These are phyloP conservation scores for Axilococcus clingmanii DNA, from an alignment of 139 green algal species.

Conservation along the genomic window DNA sequence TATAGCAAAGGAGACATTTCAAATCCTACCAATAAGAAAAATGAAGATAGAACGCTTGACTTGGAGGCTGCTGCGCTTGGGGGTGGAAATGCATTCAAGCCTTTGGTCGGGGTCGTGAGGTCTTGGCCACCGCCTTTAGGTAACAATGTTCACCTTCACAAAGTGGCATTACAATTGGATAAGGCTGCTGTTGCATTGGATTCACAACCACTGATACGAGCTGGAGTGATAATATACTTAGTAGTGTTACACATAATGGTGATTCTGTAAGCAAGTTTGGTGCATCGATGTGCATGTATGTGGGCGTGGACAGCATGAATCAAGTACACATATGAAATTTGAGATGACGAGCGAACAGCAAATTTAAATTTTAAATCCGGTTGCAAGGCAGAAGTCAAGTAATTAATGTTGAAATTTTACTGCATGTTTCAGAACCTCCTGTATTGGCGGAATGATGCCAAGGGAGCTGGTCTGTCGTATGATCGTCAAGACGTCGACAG, in stretches of 20 bases:
- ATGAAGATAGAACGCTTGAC: slow-evolving; percentile 35
- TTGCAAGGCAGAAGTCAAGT: too few relatives aligned
- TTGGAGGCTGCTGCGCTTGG: slow-evolving; percentile 36
- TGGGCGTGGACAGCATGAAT: too few relatives aligned
- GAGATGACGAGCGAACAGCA: too few relatives aligned
- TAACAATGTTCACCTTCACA: neutral
- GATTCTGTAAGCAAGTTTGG: slow-evolving; percentile 17
- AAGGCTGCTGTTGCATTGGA: slow-evolving; percentile 22
- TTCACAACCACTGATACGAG: slow-evolving; percentile 17
- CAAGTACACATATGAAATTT: too few relatives aligned
- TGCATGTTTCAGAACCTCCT: too few relatives aligned
- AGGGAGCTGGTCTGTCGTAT: too few relatives aligned
- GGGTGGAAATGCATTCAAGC: slow-evolving; percentile 30
- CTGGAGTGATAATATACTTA: slow-evolving; percentile 25
- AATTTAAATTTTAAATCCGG: too few relatives aligned
- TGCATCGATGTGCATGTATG: too few relatives aligned
- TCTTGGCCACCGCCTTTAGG: slow-evolving; percentile 20
- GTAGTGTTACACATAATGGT: slow-evolving; percentile 30
- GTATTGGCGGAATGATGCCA: too few relatives aligned
- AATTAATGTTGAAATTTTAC: too few relatives aligned
- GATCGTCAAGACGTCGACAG: too few relatives aligned
- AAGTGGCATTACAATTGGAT: slow-evolving; percentile 26
- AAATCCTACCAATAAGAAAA: slow-evolving; percentile 27
- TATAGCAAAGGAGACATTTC: slow-evolving; percentile 7
- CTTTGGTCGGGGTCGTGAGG: slow-evolving; percentile 31